A percentile compares a stretch with the other conserved stretches of the same genome.
phyloP scores from a whole-genome alignment of 768 basidiomycete genomes.

The Termitomyces sp. region DNA sequence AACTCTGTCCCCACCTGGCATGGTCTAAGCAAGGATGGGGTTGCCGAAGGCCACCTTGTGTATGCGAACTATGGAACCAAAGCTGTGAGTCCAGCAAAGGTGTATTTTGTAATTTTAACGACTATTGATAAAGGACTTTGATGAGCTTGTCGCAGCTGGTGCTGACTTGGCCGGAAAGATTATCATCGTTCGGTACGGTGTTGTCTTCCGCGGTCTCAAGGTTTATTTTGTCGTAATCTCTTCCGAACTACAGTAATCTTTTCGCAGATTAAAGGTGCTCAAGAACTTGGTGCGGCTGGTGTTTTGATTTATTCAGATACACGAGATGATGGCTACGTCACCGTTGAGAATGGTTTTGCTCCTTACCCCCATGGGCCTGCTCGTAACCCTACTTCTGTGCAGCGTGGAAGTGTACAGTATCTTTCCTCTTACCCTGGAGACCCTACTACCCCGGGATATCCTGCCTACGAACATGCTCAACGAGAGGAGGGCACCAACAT shows the following conservation, averaged over 20 bases:
- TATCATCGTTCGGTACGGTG: constrained; percentile 73
- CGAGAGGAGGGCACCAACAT: constrained; percentile 54
- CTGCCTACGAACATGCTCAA: constrained; percentile 78
- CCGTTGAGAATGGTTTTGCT: constrained; percentile 67
- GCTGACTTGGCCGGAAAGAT: constrained; percentile 74
- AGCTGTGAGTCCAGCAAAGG: constrained; percentile 26
- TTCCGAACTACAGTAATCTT: constrained; percentile 13
- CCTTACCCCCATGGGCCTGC: constrained; percentile 86
- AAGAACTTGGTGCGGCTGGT: constrained; percentile 76
- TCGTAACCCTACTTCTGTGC: constrained; percentile 75
- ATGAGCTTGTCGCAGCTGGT: constrained; percentile 54
- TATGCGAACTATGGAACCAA: constrained; percentile 81
- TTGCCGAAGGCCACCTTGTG: constrained; percentile 61
- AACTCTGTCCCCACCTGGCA: constrained; percentile 80
- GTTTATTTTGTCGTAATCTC: constrained; percentile 24
- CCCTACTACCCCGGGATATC: constrained; percentile 84
- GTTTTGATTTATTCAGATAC: constrained; percentile 83
- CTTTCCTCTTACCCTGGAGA: constrained; percentile 65
- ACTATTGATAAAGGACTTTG: constrained; percentile 29
- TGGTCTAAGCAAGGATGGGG: constrained; percentile 74
- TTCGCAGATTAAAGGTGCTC: constrained; percentile 67
- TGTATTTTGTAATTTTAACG: background rate
- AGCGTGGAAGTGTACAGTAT: constrained; percentile 81
- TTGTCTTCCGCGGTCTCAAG: constrained; percentile 81
- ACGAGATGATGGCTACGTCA: constrained; percentile 79